phyloP scores from a whole-genome alignment of 805 yeast genomes.

The Candida gorgasii region DNA sequence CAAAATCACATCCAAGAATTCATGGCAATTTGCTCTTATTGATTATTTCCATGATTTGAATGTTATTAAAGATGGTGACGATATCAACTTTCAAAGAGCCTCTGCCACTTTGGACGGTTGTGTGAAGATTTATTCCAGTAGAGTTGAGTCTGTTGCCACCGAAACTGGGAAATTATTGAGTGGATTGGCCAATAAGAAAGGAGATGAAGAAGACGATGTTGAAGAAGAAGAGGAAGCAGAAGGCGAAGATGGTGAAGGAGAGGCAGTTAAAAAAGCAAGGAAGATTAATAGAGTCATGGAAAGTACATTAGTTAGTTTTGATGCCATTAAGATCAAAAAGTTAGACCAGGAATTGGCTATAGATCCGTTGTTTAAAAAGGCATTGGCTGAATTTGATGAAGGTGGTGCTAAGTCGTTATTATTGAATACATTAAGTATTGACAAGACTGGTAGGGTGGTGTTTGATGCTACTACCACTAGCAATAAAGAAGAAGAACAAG shows the following conservation, averaged over 20 bases:
- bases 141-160: slow-evolving; percentile 88
- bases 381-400: slow-evolving; percentile 77
- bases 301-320: slow-evolving; percentile 55
- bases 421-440: slow-evolving; percentile 60
- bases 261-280: slow-evolving; percentile 24
- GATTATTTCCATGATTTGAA: slow-evolving; percentile 55
- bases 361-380: slow-evolving; percentile 75
- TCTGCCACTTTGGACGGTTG: slow-evolving; percentile 93
- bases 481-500: slow-evolving; percentile 13
- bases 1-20: slow-evolving; percentile 48
- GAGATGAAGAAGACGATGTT: slow-evolving; percentile 25
- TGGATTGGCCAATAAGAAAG: slow-evolving; percentile 57
- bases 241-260: slow-evolving; percentile 20
- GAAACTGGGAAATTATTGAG: slow-evolving; percentile 84
- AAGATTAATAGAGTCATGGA: slow-evolving; percentile 35
- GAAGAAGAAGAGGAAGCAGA: slow-evolving; percentile 18
- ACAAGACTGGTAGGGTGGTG: slow-evolving; percentile 54
- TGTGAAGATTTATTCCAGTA: slow-evolving; percentile 85
- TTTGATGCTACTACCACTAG: slow-evolving; percentile 59
- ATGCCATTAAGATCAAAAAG: slow-evolving; percentile 50
- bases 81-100: slow-evolving; percentile 85
- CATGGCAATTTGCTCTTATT: slow-evolving; percentile 53
- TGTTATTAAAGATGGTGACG: slow-evolving; percentile 44
- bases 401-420: slow-evolving; percentile 77
- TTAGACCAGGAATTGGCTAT: slow-evolving; percentile 64